Evolutionary conservation across 2,329 filamentous ascomycete species (phyloP).

Genomic region (Pestalotiopsis sp.): DNA sequence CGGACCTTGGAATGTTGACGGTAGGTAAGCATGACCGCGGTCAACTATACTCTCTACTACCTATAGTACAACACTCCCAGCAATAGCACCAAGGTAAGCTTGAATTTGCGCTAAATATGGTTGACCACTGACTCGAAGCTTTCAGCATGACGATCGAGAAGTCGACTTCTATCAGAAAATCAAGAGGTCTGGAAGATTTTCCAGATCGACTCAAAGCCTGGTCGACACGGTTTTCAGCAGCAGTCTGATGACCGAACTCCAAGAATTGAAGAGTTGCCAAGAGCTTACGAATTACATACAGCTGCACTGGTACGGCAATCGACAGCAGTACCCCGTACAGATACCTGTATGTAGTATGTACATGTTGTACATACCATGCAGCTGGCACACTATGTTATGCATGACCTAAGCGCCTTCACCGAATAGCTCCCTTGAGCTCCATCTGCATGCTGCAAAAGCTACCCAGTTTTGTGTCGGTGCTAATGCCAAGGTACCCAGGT

Average conservation of each 20-base stretch:
- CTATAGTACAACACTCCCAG: not conserved
- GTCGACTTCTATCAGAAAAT: too few relatives aligned
- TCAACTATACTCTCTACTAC: not conserved
- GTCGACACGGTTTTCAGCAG: too few relatives aligned
- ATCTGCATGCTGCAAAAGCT: not conserved
- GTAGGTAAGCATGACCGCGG: not conserved
- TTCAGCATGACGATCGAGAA: too few relatives aligned
- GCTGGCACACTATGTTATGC: not conserved
- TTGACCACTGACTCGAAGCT: too few relatives aligned
- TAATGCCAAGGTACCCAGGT: not conserved
- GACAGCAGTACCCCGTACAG: not conserved
- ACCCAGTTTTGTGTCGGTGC: not conserved
- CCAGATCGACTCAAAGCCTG: too few relatives aligned
- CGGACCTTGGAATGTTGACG: not conserved
- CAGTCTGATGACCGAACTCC: too few relatives aligned
- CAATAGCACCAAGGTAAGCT: not conserved
- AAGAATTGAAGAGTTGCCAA: too few relatives aligned
- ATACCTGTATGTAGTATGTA: not conserved
- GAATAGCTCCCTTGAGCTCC: not conserved
- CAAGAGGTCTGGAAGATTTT: too few relatives aligned
- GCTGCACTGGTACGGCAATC: not conserved
- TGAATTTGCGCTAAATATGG: too few relatives aligned
- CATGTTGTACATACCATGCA: not conserved
- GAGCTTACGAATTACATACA: not conserved
- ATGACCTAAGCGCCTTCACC: not conserved